Base-by-base conservation (phyloP, 768 basidiomycete genomes). In the Boletellus ananiceps region DNA sequence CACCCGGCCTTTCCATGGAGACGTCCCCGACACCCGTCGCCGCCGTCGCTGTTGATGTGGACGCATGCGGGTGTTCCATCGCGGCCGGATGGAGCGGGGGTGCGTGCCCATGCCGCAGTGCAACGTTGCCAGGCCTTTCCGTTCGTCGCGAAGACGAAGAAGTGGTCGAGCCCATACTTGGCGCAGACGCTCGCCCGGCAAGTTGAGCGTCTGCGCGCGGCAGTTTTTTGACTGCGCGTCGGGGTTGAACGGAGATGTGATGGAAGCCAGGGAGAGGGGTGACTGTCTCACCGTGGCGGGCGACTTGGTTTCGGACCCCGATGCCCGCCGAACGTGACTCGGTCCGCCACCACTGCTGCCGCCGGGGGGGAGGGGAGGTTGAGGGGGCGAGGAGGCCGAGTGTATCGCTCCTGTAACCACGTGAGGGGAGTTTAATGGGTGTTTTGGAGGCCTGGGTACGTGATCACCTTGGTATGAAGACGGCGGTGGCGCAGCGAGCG, bases 101-200 rank as follows among this genome's bases (percentile, higher is more conserved):
- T 38, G 66, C 46, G 2, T 60, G 43, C 44, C 61, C 34, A 59
- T 65, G 57, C 61, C 72, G 66, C 73, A 77, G 64, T 68, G 73
- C 56, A 72, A 59, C 38, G 42, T 52, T 67, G 56, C 66, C 68
- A 59, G 66, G 68, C 54, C 66, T 56, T 59, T 67, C 66, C 57
- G 55, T 54, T 16, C 68, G 55, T 51, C 66, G 61, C 25, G 67
- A 57, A 5, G 55, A 52, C 38, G 60, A 56, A 32, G 48, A 29
- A 18, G 48, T 37, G 11, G 47, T 12, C 16, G 45, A 16, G 9
- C 16, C 18, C 0, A 38, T 14, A 63, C 69, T 73, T 57, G 77
- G 81, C 84, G 84, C 84, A 85, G 84, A 83, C 83, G 79, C 78
- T 71, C 81, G 82, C 84, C 83, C 84, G 78, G 83, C 62, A 50